Evolutionary conservation across 169 alveolate genomes (phyloP), one percentile per base, ranked within the genome.

Genomic region (Cryptosporidium tyzzeri): DNA sequence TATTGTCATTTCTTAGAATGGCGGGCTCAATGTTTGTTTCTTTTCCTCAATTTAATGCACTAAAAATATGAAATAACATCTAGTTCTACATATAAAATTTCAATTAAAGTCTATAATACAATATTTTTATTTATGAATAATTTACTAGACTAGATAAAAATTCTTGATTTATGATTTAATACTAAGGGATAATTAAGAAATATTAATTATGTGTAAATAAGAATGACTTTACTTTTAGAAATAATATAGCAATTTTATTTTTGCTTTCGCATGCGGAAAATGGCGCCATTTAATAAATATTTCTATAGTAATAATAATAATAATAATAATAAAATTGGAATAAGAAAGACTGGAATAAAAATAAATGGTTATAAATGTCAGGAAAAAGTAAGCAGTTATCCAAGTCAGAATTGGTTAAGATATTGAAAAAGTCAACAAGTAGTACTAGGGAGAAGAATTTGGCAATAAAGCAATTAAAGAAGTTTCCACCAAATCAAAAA

Each of bases 381-480:
- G 80, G 62, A 33, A 80, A 59, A 44, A 21, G 12, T 6, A 35
- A 39, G 29, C 41, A 59, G 31, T 44, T 39, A 2, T 31, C 89
- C 9, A 80, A 80, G 59, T 59, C 80, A 0, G 89, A 80, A 31
- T 31, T 80, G 33, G 68, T 80, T 14, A 80, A 80, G 45, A 80
- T 80, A 62, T 67, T 80, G 39, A 41, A 45, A 26, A 80, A 65
- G 55, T 65, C 89, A 2, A 80, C 89, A 2, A 80, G 89, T 26
- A 62, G 75, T 10, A 80, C 89, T 8, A 59, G 89, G 29, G 89
- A 80, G 69, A 80, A 59, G 45, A 80, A 80, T 21, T 74, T 61
- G 35, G 89, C 89, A 44, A 80, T 80, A 18, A 80, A 80, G 12
- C 89, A 61, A 21, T 80, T 80, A 67, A 80, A 80, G 67, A 80